A percentile compares a stretch with the other conserved stretches of the same genome.
These are phyloP conservation scores for Arthrobotrys entomopaga DNA, from an alignment of 2,329 filamentous ascomycete species.

Conservation along the genomic window DNA sequence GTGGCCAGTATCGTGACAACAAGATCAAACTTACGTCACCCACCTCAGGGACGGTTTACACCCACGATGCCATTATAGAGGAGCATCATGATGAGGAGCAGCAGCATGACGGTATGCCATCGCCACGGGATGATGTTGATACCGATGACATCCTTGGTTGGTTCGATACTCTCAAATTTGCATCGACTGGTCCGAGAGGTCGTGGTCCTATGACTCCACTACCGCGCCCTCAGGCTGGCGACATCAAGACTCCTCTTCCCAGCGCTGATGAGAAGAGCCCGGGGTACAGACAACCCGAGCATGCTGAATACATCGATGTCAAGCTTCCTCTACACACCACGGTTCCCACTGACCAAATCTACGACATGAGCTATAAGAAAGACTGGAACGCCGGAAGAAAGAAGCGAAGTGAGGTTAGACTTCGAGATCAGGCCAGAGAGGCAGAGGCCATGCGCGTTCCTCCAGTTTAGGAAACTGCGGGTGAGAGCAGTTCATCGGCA, in stretches of 20 bases:
- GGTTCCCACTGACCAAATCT: conserved; percentile 8
- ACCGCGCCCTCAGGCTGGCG: conserved; percentile 40
- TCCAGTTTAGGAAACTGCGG: conserved; percentile 42
- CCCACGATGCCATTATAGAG: conserved; percentile 46
- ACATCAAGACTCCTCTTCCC: conserved; percentile 10
- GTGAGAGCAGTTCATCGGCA: neutral
- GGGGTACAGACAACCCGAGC: neutral
- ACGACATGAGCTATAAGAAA: conserved; percentile 29
- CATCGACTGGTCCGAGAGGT: conserved; percentile 39
- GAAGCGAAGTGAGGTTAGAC: conserved; percentile 42
- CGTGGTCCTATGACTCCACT: conserved; percentile 44
- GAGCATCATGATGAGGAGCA: conserved; percentile 35
- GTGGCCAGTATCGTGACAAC: conserved; percentile 40
- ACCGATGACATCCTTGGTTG: conserved; percentile 50
- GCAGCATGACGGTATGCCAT: conserved; percentile 22
- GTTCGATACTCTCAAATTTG: conserved; percentile 53
- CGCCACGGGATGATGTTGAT: conserved; percentile 50
- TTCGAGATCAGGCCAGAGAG: conserved; percentile 30
- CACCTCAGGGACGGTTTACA: conserved; percentile 23
- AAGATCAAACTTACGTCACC: conserved; percentile 44
- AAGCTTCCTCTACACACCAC: conserved; percentile 34
- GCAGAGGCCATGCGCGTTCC: conserved; percentile 28
- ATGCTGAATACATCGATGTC: conserved; percentile 34
- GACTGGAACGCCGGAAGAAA: conserved; percentile 47
- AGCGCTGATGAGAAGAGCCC: conserved; percentile 6